Conservation (phyloP, 2,329 filamentous ascomycete genomes). For the Cordyceps militaris region DNA sequence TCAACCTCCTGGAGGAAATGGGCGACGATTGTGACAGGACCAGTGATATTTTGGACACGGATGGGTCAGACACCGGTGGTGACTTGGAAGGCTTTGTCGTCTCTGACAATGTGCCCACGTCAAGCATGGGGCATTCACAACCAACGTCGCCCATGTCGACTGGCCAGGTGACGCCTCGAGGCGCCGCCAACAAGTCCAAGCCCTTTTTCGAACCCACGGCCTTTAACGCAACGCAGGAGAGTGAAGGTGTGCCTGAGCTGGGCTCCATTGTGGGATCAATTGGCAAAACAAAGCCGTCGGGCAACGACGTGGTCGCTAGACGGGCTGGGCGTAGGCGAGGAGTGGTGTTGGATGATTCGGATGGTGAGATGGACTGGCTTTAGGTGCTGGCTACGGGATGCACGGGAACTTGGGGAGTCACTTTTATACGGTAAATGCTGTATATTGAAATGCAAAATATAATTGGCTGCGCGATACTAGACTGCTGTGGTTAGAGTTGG, state of each 20-base stretch:
- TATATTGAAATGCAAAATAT: conserved; percentile 6
- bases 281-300: not conserved
- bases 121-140: conserved; percentile 28
- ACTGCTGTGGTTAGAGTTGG: not conserved
- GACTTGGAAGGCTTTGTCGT: conserved; percentile 53
- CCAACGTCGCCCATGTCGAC: conserved; percentile 22
- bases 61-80: conserved; percentile 41
- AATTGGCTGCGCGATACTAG: not conserved
- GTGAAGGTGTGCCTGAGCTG: conserved; percentile 31
- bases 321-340: conserved; percentile 4
- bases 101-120: conserved; percentile 36
- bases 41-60: conserved; percentile 39
- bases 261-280: conserved; percentile 19
- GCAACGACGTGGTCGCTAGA: not conserved
- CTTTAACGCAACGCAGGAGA: conserved; percentile 35
- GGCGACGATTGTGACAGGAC: conserved; percentile 47
- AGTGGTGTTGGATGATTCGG: conserved; percentile 17
- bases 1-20: conserved; percentile 39
- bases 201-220: conserved; percentile 33
- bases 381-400: not conserved
- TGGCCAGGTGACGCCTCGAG: conserved; percentile 16
- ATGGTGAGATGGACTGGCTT: conserved; percentile 15
- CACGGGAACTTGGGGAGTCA: not conserved
- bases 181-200: conserved; percentile 21
- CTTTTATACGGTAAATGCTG: not conserved